phyloP scores from a whole-genome alignment of 495 filamentous ascomycete genomes.

The Staphylotrichum longicolle region DNA sequence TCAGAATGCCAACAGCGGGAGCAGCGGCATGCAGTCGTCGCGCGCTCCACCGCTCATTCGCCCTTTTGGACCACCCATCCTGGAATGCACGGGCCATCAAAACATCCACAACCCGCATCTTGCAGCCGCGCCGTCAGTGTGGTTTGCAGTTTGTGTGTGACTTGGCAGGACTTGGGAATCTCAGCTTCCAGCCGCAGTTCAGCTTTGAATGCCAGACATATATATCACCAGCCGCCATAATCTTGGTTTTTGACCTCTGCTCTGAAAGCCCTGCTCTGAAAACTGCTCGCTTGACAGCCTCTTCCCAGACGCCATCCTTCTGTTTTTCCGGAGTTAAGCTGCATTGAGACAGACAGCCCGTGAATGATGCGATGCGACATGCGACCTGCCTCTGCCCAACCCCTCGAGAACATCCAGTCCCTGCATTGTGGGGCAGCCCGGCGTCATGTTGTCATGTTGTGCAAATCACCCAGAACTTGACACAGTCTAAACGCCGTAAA shows the following conservation, averaged over 20 bases:
- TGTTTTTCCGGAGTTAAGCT: no score
- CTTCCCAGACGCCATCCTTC: no score
- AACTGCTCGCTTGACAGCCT: no score
- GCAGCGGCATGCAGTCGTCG: background rate
- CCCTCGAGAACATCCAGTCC: no score
- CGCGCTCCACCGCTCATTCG: constrained; percentile 18
- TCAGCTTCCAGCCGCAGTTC: constrained; percentile 2
- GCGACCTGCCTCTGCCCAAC: no score
- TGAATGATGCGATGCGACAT: no score
- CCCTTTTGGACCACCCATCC: constrained; percentile 6
- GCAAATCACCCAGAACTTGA: background rate
- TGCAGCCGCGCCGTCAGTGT: constrained; percentile 4
- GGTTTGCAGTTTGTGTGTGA: constrained; percentile 21
- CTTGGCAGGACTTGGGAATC: constrained; percentile 27
- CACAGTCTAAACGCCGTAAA: background rate
- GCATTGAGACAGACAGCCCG: no score
- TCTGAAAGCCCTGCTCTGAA: no score
- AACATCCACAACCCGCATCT: constrained; percentile 13
- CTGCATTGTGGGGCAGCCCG: background rate
- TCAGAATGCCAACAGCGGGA: constrained; percentile 1
- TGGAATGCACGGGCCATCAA: constrained; percentile 20
- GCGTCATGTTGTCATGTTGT: background rate
- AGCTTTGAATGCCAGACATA: no score
- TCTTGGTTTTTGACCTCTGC: no score
- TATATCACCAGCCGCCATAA: no score